phyloP scores from a whole-genome alignment of 768 basidiomycete genomes.

The Cubamyces lactineus region DNA sequence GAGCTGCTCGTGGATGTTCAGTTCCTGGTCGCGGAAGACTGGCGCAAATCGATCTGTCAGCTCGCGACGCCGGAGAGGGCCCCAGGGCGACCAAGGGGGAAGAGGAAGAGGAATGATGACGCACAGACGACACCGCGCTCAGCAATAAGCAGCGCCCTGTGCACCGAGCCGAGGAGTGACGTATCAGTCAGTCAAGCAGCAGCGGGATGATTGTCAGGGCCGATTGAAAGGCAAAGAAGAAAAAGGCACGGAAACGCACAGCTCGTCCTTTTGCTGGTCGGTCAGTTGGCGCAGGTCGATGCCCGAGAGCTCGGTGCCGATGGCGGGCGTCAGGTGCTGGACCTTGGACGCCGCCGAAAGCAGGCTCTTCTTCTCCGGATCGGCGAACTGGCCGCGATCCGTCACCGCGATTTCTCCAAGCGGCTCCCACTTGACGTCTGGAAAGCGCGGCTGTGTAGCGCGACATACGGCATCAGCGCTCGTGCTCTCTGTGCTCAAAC shows the following conservation, averaged over 20 bases:
- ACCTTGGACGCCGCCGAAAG: slow-evolving; percentile 68
- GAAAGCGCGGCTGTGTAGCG: slow-evolving; percentile 59
- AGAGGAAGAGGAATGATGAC: slow-evolving; percentile 30
- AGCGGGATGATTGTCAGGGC: neutral
- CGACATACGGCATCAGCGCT: neutral
- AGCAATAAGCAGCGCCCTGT: slow-evolving; percentile 70
- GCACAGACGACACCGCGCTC: slow-evolving; percentile 79
- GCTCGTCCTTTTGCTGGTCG: slow-evolving; percentile 73
- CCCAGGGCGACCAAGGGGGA: too few relatives aligned
- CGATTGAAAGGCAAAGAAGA: too few relatives aligned
- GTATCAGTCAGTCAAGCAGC: slow-evolving; percentile 12
- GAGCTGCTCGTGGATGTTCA: slow-evolving; percentile 69
- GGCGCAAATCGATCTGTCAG: slow-evolving; percentile 9
- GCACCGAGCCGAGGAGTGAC: neutral
- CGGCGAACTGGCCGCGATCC: slow-evolving; percentile 71
- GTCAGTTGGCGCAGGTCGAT: slow-evolving; percentile 74
- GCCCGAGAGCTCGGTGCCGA: slow-evolving; percentile 76
- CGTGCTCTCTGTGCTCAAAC: neutral
- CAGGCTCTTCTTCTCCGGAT: slow-evolving; percentile 67
- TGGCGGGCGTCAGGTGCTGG: slow-evolving; percentile 66
- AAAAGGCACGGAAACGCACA: too few relatives aligned
- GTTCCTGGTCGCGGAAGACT: slow-evolving; percentile 80
- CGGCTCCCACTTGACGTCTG: slow-evolving; percentile 66
- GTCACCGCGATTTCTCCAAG: slow-evolving; percentile 58
- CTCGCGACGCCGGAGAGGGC: neutral